A percentile compares a stretch with the other conserved stretches of the same genome.
Evolutionary conservation across 2,329 filamentous ascomycete genomes (phyloP).

Genomic region (Claviceps digitariae): DNA sequence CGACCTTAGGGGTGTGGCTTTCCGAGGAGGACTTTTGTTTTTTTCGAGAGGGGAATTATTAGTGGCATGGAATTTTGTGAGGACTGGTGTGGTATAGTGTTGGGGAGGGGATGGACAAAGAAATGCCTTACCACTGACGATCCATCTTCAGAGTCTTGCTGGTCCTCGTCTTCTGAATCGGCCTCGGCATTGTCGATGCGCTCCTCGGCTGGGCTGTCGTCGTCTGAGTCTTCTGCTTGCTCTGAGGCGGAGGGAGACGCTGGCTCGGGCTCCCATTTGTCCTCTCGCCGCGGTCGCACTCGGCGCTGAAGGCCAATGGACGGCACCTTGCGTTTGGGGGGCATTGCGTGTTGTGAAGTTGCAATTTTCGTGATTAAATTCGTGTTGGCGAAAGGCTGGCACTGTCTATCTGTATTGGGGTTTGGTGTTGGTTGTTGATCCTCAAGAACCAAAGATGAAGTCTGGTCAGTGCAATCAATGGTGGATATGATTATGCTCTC

Average conservation of each 20-base stretch:
- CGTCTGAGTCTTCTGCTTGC: slow-evolving; percentile 12
- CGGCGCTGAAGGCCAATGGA: slow-evolving; percentile 25
- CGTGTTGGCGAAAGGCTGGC: not conserved
- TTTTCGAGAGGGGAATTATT: slow-evolving; percentile 10
- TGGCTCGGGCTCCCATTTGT: slow-evolving; percentile 26
- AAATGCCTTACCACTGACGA: slow-evolving; percentile 15
- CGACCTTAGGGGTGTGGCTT: slow-evolving; percentile 20
- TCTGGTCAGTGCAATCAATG: not conserved
- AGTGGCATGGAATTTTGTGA: too few relatives aligned
- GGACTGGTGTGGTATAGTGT: not conserved
- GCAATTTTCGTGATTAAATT: not conserved
- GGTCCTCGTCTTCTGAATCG: slow-evolving; percentile 16
- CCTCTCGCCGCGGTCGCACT: slow-evolving; percentile 30
- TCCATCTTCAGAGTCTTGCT: slow-evolving; percentile 17
- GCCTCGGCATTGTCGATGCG: slow-evolving; percentile 13
- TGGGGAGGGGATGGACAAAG: not conserved
- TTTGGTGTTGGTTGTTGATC: not conserved
- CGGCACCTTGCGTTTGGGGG: slow-evolving; percentile 26
- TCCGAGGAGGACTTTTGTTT: not conserved
- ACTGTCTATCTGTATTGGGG: not conserved
- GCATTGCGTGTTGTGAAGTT: slow-evolving; percentile 11
- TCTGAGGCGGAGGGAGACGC: slow-evolving; percentile 15
- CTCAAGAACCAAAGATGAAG: not conserved
- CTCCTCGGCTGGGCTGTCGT: slow-evolving; percentile 17
- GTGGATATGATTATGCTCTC: not conserved